These are phyloP conservation scores for Colletotrichum musae DNA, from an alignment of 2,329 filamentous ascomycete species.

Conservation along the genomic window DNA sequence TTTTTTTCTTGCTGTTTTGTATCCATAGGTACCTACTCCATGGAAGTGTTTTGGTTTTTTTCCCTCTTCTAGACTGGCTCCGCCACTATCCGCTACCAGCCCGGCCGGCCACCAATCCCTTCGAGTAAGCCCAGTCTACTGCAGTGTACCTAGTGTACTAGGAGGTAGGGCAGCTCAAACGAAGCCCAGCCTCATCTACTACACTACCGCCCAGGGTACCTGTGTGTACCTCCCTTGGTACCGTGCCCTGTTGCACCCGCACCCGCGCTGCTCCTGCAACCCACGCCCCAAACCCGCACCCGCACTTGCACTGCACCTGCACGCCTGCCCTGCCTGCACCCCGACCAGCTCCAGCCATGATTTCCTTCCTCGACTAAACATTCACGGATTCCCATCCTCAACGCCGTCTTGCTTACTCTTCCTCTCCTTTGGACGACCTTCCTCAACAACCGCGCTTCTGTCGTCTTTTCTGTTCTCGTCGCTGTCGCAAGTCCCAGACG, in stretches of 20 bases:
- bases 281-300: constrained; percentile 21
- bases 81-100: background rate
- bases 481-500: constrained; percentile 20
- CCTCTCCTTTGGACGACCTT: background rate
- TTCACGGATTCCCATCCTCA: constrained; percentile 15
- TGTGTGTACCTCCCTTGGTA: background rate
- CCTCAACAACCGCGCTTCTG: constrained; percentile 19
- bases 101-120: background rate
- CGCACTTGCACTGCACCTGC: constrained; percentile 19
- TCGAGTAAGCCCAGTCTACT: background rate
- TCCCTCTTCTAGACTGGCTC: no score
- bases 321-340: background rate
- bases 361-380: constrained; percentile 16
- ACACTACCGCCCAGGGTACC: constrained; percentile 14
- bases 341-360: constrained; percentile 17
- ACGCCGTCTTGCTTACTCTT: background rate
- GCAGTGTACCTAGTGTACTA: background rate
- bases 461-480: constrained; percentile 16
- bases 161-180: background rate
- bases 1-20: background rate
- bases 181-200: background rate
- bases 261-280: constrained; percentile 2
- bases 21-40: no score
- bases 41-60: no score
- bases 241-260: constrained; percentile 11